These are phyloP conservation scores for Lasiosphaeris hirsuta DNA, from an alignment of 495 filamentous ascomycete species.

Conservation along the genomic window DNA sequence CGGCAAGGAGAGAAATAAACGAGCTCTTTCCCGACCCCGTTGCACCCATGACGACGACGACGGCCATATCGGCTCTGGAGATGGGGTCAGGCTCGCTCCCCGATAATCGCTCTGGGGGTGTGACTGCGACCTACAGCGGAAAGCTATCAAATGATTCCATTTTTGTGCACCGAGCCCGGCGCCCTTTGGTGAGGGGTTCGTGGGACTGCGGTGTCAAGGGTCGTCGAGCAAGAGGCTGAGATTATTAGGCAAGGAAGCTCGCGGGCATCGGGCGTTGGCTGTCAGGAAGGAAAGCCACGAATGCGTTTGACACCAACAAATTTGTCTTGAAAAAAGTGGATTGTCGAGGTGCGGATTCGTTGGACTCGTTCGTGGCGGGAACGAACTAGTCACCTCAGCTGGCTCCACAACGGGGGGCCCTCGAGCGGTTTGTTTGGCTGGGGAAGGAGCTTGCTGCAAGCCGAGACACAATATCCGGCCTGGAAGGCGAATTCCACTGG, in stretches of 20 bases:
- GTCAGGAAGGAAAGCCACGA: neutral
- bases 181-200: neutral
- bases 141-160: neutral
- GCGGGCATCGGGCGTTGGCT: neutral
- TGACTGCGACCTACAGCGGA: conserved; percentile 1
- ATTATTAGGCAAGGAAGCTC: no score
- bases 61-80: neutral
- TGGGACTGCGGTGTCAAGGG: no score
- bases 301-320: neutral
- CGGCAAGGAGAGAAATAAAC: conserved; percentile 32
- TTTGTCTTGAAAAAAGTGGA: neutral
- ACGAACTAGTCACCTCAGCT: neutral
- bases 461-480: neutral
- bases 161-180: neutral
- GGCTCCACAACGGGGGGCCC: conserved; percentile 2
- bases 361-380: neutral
- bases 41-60: conserved; percentile 33
- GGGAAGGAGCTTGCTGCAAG: neutral
- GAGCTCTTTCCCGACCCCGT: conserved; percentile 40
- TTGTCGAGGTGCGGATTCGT: neutral
- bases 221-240: no score
- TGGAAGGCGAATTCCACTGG: neutral
- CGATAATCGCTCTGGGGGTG: neutral
- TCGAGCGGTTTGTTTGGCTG: conserved; percentile 3
- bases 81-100: neutral